These are phyloP conservation scores for Rhodotorula sp. DNA, from an alignment of 1,284 basidiomycete species.

Conservation along the genomic window DNA sequence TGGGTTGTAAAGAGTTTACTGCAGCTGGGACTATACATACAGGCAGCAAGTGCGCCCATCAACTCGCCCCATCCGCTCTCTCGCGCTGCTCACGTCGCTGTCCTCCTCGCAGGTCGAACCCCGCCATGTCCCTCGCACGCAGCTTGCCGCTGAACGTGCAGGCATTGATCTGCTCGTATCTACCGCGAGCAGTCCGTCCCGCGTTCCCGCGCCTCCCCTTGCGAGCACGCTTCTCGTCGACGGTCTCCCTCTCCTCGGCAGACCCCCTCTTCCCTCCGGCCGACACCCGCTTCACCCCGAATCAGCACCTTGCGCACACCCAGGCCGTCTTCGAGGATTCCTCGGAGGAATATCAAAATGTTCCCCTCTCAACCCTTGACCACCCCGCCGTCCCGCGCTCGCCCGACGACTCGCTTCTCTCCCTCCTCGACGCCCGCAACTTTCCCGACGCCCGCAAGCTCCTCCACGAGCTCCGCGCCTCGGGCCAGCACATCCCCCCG, in stretches of 20 bases:
- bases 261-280: not conserved
- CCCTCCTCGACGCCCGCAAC: constrained; percentile 3
- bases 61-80: too few species aligned
- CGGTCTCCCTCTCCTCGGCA: constrained; percentile 5
- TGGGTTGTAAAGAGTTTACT: too few species aligned
- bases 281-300: not conserved
- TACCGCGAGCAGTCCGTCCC: not conserved
- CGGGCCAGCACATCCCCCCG: not conserved
- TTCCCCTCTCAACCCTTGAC: constrained; percentile 34
- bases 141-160: constrained; percentile 21
- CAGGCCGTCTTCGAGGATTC: constrained; percentile 17
- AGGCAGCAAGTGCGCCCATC: too few species aligned
- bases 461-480: constrained; percentile 4
- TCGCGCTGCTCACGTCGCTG: not conserved
- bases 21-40: too few species aligned
- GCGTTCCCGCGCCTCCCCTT: not conserved
- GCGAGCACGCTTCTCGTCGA: constrained; percentile 2
- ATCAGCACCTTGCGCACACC: too few species aligned
- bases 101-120: not conserved
- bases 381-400: constrained; percentile 10
- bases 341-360: constrained; percentile 13
- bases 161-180: constrained; percentile 4
- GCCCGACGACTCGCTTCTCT: constrained; percentile 19
- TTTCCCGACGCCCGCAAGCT: constrained; percentile 1
- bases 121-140: not conserved